A percentile compares a stretch with the other conserved stretches of the same genome.
These are phyloP conservation scores for Talaromyces stipitatus DNA, from an alignment of 495 filamentous ascomycete species.

Conservation along the genomic window DNA sequence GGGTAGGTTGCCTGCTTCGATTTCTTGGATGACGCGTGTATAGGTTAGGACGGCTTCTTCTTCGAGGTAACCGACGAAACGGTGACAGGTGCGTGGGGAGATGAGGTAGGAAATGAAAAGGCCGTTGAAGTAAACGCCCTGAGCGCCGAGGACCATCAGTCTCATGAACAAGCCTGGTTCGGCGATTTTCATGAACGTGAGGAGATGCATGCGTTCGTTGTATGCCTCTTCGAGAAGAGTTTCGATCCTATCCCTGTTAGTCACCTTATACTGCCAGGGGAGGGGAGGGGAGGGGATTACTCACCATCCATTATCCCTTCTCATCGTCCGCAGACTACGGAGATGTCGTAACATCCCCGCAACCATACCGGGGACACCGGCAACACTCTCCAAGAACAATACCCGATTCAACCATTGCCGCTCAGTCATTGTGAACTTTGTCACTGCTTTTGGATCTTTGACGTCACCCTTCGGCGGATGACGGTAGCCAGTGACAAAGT, in stretches of 20 bases:
- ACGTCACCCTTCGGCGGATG: conserved; percentile 43
- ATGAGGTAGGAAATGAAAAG: conserved; percentile 87
- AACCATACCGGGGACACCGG: conserved; percentile 95
- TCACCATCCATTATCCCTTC: conserved; percentile 89
- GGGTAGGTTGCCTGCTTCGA: conserved; percentile 76
- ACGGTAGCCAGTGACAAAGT: conserved; percentile 63
- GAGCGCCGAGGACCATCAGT: conserved; percentile 72
- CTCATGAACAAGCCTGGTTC: conserved; percentile 88
- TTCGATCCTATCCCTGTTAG: conserved; percentile 58
- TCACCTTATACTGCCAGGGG: background rate
- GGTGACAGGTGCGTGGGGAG: conserved; percentile 82
- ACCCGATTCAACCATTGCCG: conserved; percentile 75
- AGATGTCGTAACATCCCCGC: conserved; percentile 89
- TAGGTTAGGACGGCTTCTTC: conserved; percentile 97
- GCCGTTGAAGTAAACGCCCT: conserved; percentile 88
- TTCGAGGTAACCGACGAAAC: conserved; percentile 95
- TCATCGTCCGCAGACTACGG: conserved; percentile 71
- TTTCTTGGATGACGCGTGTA: conserved; percentile 73
- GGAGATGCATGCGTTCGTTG: conserved; percentile 94
- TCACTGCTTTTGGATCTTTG: conserved; percentile 22
- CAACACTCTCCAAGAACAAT: conserved; percentile 90
- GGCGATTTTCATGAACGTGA: conserved; percentile 90
- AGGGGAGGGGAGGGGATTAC: conserved; percentile 1
- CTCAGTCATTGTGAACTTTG: conserved; percentile 58
- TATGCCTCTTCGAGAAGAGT: conserved; percentile 88